phyloP scores from a whole-genome alignment of 2,329 filamentous ascomycete species.

The Neonectria magnoliae region DNA sequence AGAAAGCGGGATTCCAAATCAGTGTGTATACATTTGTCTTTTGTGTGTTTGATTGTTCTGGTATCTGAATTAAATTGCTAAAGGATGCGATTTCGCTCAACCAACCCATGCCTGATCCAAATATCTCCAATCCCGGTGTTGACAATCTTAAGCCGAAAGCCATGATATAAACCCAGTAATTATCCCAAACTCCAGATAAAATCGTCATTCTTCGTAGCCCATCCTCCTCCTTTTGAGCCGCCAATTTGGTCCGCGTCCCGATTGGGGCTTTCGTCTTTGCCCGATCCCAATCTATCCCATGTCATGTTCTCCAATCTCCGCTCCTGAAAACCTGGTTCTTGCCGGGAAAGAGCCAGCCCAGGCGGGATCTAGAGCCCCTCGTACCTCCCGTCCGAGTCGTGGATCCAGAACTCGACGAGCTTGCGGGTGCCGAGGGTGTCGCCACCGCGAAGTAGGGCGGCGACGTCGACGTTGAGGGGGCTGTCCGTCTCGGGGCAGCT shows the following conservation, averaged over 20 bases:
- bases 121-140: constrained; percentile 20
- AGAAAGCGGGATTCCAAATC: background rate
- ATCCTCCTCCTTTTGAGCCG: background rate
- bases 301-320: background rate
- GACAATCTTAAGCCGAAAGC: constrained; percentile 16
- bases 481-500: constrained; percentile 74
- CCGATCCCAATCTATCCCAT: background rate
- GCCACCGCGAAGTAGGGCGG: constrained; percentile 73
- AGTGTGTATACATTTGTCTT: background rate
- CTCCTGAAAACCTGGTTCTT: background rate
- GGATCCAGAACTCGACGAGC: constrained; percentile 77
- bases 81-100: constrained; percentile 26
- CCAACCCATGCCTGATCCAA: constrained; percentile 12
- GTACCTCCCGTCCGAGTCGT: constrained; percentile 49
- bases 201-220: background rate
- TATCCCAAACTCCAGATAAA: constrained; percentile 33
- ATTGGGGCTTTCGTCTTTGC: background rate
- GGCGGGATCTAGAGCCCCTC: constrained; percentile 45
- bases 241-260: background rate
- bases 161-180: constrained; percentile 11
- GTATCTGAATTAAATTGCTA: constrained; percentile 20
- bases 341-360: background rate
- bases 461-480: constrained; percentile 83
- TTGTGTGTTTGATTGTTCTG: constrained; percentile 12
- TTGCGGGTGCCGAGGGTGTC: constrained; percentile 74